Evolutionary conservation across 345 rosid genomes (phyloP).

Genomic region (Bruguiera gymnorhiza): DNA sequence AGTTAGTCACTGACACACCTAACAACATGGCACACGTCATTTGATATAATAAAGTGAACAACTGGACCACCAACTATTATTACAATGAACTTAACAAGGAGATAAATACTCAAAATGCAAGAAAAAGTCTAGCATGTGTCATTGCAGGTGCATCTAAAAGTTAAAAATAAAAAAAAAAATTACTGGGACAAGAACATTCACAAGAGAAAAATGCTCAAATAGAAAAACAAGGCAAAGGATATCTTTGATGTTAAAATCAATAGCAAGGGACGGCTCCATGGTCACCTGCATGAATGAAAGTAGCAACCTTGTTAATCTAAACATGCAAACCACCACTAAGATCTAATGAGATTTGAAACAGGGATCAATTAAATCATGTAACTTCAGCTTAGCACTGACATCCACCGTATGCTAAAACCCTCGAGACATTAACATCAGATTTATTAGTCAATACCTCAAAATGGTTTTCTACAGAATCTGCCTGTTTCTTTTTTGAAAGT

Average conservation of each 20-base stretch:
- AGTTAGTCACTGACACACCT: not conserved
- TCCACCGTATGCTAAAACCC: not conserved
- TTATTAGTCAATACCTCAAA: conserved; percentile 46
- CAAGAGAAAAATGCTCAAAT: conserved; percentile 1
- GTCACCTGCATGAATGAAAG: conserved; percentile 56
- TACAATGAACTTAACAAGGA: not conserved
- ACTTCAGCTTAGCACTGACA: not conserved
- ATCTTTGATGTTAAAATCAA: conserved; percentile 81
- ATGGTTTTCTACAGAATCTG: conserved; percentile 35
- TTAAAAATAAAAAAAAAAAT: not conserved
- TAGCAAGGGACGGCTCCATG: conserved; percentile 72
- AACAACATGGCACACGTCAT: not conserved
- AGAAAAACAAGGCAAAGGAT: conserved; percentile 47
- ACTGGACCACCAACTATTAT: not conserved
- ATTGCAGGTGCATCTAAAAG: not conserved
- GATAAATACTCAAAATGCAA: not conserved
- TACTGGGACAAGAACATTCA: not conserved
- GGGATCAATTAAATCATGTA: too few species aligned
- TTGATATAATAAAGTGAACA: not conserved
- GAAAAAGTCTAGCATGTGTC: not conserved
- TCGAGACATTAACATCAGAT: not conserved
- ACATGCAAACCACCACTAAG: not conserved
- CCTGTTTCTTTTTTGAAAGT: conserved; percentile 59
- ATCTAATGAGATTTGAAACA: not conserved
- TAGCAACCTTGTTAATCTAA: conserved; percentile 18